Conservation (phyloP, 768 basidiomycete genomes). For the Trametes cinnabarina region DNA sequence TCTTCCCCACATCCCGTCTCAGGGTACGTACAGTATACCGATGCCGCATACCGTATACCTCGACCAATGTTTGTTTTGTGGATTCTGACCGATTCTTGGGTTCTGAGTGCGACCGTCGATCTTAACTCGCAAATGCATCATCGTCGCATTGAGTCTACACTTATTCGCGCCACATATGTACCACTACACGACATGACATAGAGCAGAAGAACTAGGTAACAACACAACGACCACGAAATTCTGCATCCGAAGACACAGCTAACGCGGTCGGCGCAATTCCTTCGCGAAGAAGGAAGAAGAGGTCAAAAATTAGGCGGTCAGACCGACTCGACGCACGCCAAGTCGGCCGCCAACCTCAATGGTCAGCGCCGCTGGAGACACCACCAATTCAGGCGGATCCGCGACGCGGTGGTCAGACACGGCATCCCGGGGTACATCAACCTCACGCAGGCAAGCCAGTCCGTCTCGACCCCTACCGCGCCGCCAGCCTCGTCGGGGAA, state of each 20-base stretch:
- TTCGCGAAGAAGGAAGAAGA: conserved; percentile 35
- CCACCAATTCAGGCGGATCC: background rate
- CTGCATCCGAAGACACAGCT: conserved; percentile 14
- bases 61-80: too few relatives aligned
- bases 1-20: background rate
- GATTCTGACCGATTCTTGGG: too few relatives aligned
- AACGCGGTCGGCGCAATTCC: conserved; percentile 13
- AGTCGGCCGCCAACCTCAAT: background rate
- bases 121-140: too few relatives aligned
- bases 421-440: background rate
- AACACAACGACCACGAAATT: background rate
- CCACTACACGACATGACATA: background rate
- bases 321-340: background rate
- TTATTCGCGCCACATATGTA: too few relatives aligned
- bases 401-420: background rate
- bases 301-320: conserved; percentile 35
- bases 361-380: conserved; percentile 2
- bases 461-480: background rate
- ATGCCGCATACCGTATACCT: too few relatives aligned
- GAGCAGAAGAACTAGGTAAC: background rate
- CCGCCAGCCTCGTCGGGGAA: background rate
- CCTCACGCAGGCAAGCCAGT: background rate
- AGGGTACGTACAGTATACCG: too few relatives aligned
- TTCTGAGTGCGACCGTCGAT: too few relatives aligned
- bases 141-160: too few relatives aligned